Conservation (phyloP, 352 stramenopile species). For the Globisporangium uncinulatum region DNA sequence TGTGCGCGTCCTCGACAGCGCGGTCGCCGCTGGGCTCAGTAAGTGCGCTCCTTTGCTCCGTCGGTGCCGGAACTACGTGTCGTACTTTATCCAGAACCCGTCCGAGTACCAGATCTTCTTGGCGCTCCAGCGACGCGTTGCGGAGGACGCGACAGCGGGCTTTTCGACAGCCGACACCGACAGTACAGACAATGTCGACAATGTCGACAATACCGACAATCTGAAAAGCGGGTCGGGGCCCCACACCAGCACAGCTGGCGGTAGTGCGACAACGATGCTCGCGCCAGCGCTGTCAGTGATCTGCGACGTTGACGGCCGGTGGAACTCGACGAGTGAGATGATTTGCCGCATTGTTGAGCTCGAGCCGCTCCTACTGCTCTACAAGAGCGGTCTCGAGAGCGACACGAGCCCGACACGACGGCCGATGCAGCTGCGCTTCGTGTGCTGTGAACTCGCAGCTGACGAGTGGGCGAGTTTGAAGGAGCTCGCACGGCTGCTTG, state of each 20-base stretch:
- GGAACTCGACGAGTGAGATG: slow-evolving; percentile 66
- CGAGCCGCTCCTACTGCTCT: slow-evolving; percentile 63
- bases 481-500: no score
- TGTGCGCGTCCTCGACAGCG: slow-evolving; percentile 50
- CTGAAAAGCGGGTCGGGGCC: not conserved
- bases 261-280: no score
- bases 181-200: no score
- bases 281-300: slow-evolving; percentile 53
- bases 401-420: slow-evolving; percentile 59
- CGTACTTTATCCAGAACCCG: slow-evolving; percentile 80
- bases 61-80: slow-evolving; percentile 71
- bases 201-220: not conserved
- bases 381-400: slow-evolving; percentile 71
- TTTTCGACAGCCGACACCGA: not conserved
- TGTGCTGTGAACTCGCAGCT: slow-evolving; percentile 61
- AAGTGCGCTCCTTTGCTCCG: slow-evolving; percentile 60
- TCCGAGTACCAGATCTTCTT: slow-evolving; percentile 83
- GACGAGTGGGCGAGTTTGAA: no score
- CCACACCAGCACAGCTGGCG: no score
- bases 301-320: slow-evolving; percentile 63
- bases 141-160: slow-evolving; percentile 27
- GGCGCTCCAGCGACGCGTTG: slow-evolving; percentile 57
- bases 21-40: slow-evolving; percentile 43
- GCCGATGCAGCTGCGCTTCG: slow-evolving; percentile 35
- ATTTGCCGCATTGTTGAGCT: slow-evolving; percentile 75